Evolutionary conservation across 306 rosid genomes (phyloP), one percentile per base, ranked within the genome.

Genomic region (Vicia faba): DNA sequence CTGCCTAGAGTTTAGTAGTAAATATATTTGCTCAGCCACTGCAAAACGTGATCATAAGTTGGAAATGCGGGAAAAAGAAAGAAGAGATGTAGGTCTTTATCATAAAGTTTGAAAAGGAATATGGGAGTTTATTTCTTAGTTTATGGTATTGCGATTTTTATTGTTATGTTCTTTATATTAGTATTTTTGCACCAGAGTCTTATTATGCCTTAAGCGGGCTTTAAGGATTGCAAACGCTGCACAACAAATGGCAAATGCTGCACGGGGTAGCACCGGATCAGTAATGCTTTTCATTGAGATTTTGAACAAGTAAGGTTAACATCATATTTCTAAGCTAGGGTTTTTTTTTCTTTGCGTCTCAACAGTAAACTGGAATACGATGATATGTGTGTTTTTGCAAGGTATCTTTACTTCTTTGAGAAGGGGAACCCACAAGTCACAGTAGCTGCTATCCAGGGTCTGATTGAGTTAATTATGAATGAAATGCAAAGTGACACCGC

Each of bases 391-490:
- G 64, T 71, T 62, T 75, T 71, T 78, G 70, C 85, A 79, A 80
- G 98, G 86, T 92, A 92, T 81, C 91, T 92, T 36, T 92, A 92
- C 79, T 92, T 92, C 88, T 89, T 81, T 23, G 98, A 92, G 89
- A 92, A 92, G 78, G 96, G 96, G 23, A 92, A 87, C 84, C 86
- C 87, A 4, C 98, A 89, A 75, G 80, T 92, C 72, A 89, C 89
- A 1, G 85, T 86, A 48, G 87, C 92, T 66, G 73, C 92, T 31
- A 84, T 92, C 69, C 91, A 87, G 83, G 87, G 95, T 75, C 79
- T 92, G 69, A 84, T 85, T 63, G 96, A 92, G 46, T 78, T 92
- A 73, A 86, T 92, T 23, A 89, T 88, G 68, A 89, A 85, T 31
- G 98, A 92, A 77, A 86, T 87, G 89, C 98, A 85, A 73, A 87